A percentile compares a stretch with the other conserved stretches of the same genome.
Evolutionary conservation across 176 grass and related monocot species (phyloP).

Genomic region (Urochloa ruziziensis): DNA sequence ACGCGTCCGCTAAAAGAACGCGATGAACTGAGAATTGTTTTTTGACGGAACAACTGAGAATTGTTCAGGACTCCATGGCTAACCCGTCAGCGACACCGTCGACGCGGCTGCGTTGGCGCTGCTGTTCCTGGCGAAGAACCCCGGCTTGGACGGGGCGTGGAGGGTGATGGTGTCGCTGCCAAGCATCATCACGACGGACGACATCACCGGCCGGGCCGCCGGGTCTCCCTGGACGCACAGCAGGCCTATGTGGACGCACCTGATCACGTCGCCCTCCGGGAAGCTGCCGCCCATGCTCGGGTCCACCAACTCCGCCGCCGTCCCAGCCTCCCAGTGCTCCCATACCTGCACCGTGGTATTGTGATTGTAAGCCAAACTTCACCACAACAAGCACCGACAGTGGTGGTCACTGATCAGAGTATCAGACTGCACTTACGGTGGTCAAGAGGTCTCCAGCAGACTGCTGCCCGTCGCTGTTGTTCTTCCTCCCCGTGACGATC

Average conservation of each 20-base stretch:
- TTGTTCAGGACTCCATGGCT: neutral
- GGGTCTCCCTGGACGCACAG: no score
- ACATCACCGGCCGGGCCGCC: constrained; percentile 37
- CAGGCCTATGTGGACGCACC: constrained; percentile 29
- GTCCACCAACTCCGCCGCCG: neutral
- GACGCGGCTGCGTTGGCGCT: neutral
- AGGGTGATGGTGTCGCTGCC: neutral
- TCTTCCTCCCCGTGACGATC: constrained; percentile 54
- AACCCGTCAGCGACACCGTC: neutral
- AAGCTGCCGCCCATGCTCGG: neutral
- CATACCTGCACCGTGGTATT: constrained; percentile 6
- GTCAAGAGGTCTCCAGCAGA: constrained; percentile 32
- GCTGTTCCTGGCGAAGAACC: neutral
- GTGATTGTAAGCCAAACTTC: neutral
- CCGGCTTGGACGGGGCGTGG: no score
- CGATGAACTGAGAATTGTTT: no score
- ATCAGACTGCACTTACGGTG: constrained; percentile 9
- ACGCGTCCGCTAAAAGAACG: neutral
- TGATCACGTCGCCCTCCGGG: neutral
- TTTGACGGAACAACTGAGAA: neutral
- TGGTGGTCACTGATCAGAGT: neutral
- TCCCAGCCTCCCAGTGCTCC: constrained; percentile 19
- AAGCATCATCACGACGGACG: constrained; percentile 36
- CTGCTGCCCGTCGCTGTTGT: neutral
- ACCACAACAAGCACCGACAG: neutral